Conservation (phyloP, 345 rosid species). For the Populus nigra region DNA sequence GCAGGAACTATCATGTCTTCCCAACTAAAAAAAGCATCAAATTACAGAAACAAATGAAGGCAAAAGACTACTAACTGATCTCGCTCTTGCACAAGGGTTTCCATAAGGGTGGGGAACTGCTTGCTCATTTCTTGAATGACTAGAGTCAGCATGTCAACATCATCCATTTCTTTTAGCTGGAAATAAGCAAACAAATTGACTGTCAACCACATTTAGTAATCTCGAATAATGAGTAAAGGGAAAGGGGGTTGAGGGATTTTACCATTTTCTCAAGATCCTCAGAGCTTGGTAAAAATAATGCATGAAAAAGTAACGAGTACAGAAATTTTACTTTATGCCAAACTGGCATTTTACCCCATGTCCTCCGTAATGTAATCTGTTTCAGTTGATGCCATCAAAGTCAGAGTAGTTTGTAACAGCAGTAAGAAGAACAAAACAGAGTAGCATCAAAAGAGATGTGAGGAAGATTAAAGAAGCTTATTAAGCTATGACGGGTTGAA, state of each 20-base stretch:
- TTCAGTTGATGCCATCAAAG: conserved; percentile 10
- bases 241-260: not conserved
- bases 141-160: conserved; percentile 90
- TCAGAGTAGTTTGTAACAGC: not conserved
- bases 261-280: conserved; percentile 87
- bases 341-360: conserved; percentile 88
- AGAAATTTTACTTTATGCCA: conserved; percentile 79
- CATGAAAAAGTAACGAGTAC: conserved; percentile 65
- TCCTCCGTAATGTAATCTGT: conserved; percentile 73
- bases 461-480: not conserved
- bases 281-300: conserved; percentile 70
- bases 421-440: not conserved
- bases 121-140: conserved; percentile 99
- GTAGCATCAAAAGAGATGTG: not conserved
- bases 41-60: conserved; percentile 1
- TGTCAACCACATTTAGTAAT: conserved; percentile 12
- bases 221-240: not conserved
- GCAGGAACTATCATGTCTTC: not conserved
- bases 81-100: conserved; percentile 90
- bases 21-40: not conserved
- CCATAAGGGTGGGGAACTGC: conserved; percentile 89
- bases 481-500: no score
- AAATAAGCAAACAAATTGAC: conserved; percentile 20
- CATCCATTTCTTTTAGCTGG: conserved; percentile 90
- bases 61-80: conserved; percentile 73